These are phyloP conservation scores for Suhomyces wounanorum DNA, from an alignment of 1,139 yeast species.

Conservation along the genomic window DNA sequence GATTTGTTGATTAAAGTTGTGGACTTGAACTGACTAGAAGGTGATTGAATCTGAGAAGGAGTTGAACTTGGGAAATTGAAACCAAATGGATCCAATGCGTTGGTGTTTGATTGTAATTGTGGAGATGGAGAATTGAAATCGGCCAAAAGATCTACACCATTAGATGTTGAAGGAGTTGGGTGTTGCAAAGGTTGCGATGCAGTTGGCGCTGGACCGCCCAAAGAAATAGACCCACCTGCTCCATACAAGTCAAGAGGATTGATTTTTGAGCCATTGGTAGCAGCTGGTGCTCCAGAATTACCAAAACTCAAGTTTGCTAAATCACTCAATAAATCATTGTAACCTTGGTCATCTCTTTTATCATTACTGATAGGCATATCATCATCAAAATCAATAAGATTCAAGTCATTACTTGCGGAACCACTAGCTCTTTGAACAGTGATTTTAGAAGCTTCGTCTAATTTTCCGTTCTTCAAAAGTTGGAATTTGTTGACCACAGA, in stretches of 20 bases:
- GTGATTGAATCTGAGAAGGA: slow-evolving; percentile 33
- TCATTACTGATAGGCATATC: slow-evolving; percentile 41
- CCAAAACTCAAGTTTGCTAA: slow-evolving; percentile 62
- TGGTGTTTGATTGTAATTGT: slow-evolving; percentile 46
- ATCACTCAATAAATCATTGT: slow-evolving; percentile 71
- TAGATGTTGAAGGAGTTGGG: slow-evolving; percentile 17
- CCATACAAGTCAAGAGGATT: slow-evolving; percentile 46
- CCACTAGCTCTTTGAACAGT: slow-evolving; percentile 37
- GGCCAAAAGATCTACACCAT: slow-evolving; percentile 42
- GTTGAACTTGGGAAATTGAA: slow-evolving; percentile 48
- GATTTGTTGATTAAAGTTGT: slow-evolving; percentile 47
- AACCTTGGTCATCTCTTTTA: slow-evolving; percentile 49
- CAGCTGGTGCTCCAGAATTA: slow-evolving; percentile 15
- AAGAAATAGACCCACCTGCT: slow-evolving; percentile 47
- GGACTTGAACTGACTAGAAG: slow-evolving; percentile 11
- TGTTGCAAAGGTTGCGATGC: slow-evolving; percentile 14
- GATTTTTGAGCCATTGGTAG: slow-evolving; percentile 30
- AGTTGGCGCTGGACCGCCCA: slow-evolving; percentile 29
- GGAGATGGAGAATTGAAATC: slow-evolving; percentile 51
- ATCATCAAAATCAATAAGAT: slow-evolving; percentile 77
- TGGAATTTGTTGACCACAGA: slow-evolving; percentile 67
- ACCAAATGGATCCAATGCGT: slow-evolving; percentile 51
- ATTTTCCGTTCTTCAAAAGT: slow-evolving; percentile 64
- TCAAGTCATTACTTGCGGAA: slow-evolving; percentile 46
- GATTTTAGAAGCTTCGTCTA: slow-evolving; percentile 60